Percentiles rank a stretch among this genome's conserved stretches.
Evolutionary conservation across 2,329 filamentous ascomycete species (phyloP).

Genomic region (Claviceps pazoutovae): DNA sequence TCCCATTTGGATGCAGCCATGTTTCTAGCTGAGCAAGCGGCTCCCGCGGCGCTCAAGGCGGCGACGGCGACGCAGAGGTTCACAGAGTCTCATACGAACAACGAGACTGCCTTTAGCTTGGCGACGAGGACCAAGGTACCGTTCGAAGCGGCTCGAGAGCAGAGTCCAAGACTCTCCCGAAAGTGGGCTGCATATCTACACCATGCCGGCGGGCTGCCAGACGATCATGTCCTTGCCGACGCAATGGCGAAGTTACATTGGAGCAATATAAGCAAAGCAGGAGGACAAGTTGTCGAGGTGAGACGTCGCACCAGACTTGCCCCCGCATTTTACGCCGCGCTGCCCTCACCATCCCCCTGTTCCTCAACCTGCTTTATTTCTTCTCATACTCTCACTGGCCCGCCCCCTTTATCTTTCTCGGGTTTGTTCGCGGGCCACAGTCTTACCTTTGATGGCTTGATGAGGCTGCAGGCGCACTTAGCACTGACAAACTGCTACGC

Average conservation of each 20-base stretch:
- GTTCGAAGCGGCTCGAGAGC: not conserved
- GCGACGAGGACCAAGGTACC: not conserved
- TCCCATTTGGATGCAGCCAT: conserved; percentile 5
- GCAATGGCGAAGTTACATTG: not conserved
- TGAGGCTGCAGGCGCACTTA: not conserved
- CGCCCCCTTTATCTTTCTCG: not conserved
- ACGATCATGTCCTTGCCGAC: not conserved
- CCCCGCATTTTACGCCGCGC: not conserved
- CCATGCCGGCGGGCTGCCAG: not conserved
- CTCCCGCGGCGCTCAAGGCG: conserved; percentile 1
- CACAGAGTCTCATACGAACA: not conserved
- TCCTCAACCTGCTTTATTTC: too few relatives aligned
- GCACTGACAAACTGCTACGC: not conserved
- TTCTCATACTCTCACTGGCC: too few relatives aligned
- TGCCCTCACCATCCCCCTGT: not conserved
- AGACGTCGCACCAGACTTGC: not conserved
- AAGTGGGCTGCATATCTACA: conserved; percentile 4
- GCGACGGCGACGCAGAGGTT: not conserved
- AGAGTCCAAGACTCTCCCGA: not conserved
- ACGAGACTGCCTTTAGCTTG: conserved; percentile 2
- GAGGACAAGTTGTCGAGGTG: conserved; percentile 1
- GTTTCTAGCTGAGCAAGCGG: conserved; percentile 2
- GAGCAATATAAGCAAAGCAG: not conserved
- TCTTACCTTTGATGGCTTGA: not conserved
- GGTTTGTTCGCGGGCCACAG: not conserved